Evolutionary conservation across 2,329 filamentous ascomycete genomes (phyloP), one percentile per base, ranked within the genome.

Genomic region (Colletotrichum acutatum): DNA sequence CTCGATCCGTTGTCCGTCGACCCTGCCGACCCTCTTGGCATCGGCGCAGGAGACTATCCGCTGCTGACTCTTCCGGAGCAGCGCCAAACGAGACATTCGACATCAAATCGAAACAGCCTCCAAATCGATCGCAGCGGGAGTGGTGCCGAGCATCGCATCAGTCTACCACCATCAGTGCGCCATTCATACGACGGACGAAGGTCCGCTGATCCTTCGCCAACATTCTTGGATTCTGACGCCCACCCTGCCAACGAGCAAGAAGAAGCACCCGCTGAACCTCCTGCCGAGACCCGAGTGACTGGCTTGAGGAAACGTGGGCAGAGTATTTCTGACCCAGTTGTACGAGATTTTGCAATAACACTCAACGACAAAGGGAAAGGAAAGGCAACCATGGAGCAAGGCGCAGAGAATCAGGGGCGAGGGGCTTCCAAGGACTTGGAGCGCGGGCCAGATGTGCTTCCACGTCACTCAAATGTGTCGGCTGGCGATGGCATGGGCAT

Each of bases 351-450:
- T 16, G 49, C 54, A 26, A 28, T 53, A 32, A 68, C 76, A 57
- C 74, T 74, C 74, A 80, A 80, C 46, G 83, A 86, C 75, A 89
- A 89, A 76, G 87, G 87, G n/a, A 89, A 89, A 76, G 85, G 84
- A 53, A 87, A 84, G 75, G 84, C 79, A 74, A 78, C 83, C 76
- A 89, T 89, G 86, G 79, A 84, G 30, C 76, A 81, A 14, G 81
- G 83, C 16, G 80, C 78, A 66, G 81, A 83, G 1, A 80, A 82
- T 22, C 74, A 79, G 32, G 66, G 61, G 68, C 80, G 82, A 70
- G 80, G 82, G 52, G 88, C 83, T 75, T 84, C 86, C n/a, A 83
- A 82, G 72, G 89, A 91, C 75, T 80, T 91, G 56, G 89, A 91
- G 76, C 85, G 88, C 53, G 89, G 89, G 0, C 86, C 85, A 1